Evolutionary conservation across 1,284 basidiomycete species (phyloP).

Genomic region (Cronartium quercuum): DNA sequence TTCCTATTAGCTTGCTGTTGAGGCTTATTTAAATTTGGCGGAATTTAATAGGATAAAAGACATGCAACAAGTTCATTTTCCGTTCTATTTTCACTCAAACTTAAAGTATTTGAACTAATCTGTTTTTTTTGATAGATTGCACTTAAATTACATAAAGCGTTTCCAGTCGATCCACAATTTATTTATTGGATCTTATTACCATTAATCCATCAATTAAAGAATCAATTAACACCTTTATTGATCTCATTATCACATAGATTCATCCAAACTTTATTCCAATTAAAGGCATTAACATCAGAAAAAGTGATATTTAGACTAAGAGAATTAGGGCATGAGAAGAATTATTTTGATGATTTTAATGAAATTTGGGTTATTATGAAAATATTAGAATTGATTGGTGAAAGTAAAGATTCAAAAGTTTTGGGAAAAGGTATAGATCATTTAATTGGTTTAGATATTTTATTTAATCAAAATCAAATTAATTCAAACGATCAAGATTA

Average conservation of each 20-base stretch:
- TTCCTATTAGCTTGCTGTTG: not conserved
- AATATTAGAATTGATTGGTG: constrained; percentile 27
- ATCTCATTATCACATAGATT: constrained; percentile 28
- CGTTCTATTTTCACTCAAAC: not conserved
- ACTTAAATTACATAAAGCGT: constrained; percentile 28
- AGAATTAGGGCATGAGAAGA: not conserved
- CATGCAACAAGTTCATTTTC: not conserved
- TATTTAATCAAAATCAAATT: no score
- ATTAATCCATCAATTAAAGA: constrained; percentile 11
- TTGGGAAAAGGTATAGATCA: no score
- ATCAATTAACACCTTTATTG: constrained; percentile 8
- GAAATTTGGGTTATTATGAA: constrained; percentile 31
- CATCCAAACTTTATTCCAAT: constrained; percentile 24
- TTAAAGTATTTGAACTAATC: no score
- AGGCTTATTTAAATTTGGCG: not conserved
- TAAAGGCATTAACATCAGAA: no score
- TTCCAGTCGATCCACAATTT: constrained; percentile 10
- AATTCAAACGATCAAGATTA: no score
- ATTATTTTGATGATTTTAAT: constrained; percentile 7
- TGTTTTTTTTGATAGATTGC: constrained; percentile 14
- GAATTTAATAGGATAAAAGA: not conserved
- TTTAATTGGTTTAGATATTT: no score
- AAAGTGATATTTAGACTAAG: no score
- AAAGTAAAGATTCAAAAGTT: no score
- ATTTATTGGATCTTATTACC: constrained; percentile 19